Evolutionary conservation across 257 asterid species (phyloP).

Genomic region (Gentiana macrophylla): DNA sequence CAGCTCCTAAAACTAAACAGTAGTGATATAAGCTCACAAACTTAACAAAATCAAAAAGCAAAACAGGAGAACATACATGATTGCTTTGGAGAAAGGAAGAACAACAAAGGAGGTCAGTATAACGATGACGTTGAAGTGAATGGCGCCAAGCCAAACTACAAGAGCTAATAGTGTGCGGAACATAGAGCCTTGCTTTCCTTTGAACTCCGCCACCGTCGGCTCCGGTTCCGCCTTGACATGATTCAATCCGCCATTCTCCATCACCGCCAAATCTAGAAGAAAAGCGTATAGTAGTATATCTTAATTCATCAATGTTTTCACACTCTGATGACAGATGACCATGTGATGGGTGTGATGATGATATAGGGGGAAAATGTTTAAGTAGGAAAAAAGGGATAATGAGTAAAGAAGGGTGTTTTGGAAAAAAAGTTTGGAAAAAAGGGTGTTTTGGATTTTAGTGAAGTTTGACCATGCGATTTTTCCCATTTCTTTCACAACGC

Average conservation of each 20-base stretch:
- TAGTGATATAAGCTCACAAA: background rate
- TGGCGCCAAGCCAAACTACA: conserved; percentile 56
- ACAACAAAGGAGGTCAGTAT: conserved; percentile 46
- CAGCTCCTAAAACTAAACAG: background rate
- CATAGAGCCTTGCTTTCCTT: conserved; percentile 38
- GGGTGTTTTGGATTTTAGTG: too few species aligned
- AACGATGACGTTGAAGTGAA: conserved; percentile 42
- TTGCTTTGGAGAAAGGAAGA: conserved; percentile 52
- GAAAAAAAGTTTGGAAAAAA: too few species aligned
- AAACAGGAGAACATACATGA: conserved; percentile 35
- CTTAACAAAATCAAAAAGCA: too few species aligned
- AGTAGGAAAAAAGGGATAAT: too few species aligned
- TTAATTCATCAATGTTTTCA: too few species aligned
- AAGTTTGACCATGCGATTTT: too few species aligned
- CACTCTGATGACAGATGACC: too few species aligned
- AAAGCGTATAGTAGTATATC: background rate
- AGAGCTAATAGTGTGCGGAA: conserved; percentile 37
- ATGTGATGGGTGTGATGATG: too few species aligned
- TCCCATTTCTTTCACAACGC: too few species aligned
- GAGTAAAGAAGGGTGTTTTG: too few species aligned
- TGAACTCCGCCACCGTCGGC: conserved; percentile 49
- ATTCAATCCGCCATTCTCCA: conserved; percentile 17
- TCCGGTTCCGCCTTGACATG: conserved; percentile 10
- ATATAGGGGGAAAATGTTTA: too few species aligned
- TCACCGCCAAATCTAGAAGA: conserved; percentile 5